These are phyloP conservation scores for Penicillium odoratum DNA, from an alignment of 495 filamentous ascomycete species.

Conservation along the genomic window DNA sequence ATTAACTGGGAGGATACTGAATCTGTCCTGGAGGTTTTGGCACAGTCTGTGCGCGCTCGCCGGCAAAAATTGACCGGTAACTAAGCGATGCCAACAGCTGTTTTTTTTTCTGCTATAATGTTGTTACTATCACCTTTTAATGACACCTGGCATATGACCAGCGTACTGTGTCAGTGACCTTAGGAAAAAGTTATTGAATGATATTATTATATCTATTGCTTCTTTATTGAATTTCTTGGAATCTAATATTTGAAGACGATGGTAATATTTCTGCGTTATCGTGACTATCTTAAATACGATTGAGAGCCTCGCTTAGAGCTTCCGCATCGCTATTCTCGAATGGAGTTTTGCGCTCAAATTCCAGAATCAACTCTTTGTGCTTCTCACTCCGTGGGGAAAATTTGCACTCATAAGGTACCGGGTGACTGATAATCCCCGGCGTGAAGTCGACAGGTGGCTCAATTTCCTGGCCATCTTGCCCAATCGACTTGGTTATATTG, in stretches of 20 bases:
- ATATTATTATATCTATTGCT: neutral
- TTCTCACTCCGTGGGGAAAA: conserved; percentile 36
- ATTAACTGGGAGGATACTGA: conserved; percentile 96
- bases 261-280: too few relatives aligned
- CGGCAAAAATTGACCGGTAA: conserved; percentile 36
- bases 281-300: neutral
- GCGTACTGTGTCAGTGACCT: conserved; percentile 13
- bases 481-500: conserved; percentile 28
- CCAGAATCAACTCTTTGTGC: conserved; percentile 32
- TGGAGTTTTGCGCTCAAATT: conserved; percentile 41
- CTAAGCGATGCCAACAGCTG: conserved; percentile 13
- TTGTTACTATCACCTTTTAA: conserved; percentile 12
- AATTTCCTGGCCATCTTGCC: conserved; percentile 17
- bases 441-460: conserved; percentile 28
- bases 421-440: conserved; percentile 43
- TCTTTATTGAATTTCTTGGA: neutral
- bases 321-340: conserved; percentile 46
- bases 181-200: conserved; percentile 19
- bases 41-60: conserved; percentile 69
- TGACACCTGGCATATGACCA: conserved; percentile 17
- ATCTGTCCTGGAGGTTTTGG: conserved; percentile 72
- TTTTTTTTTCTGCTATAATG: neutral
- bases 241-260: neutral
- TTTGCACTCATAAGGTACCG: conserved; percentile 28
- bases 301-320: neutral